These are phyloP conservation scores for Sporothrix brasiliensis DNA, from an alignment of 2,329 filamentous ascomycete species.

Conservation along the genomic window DNA sequence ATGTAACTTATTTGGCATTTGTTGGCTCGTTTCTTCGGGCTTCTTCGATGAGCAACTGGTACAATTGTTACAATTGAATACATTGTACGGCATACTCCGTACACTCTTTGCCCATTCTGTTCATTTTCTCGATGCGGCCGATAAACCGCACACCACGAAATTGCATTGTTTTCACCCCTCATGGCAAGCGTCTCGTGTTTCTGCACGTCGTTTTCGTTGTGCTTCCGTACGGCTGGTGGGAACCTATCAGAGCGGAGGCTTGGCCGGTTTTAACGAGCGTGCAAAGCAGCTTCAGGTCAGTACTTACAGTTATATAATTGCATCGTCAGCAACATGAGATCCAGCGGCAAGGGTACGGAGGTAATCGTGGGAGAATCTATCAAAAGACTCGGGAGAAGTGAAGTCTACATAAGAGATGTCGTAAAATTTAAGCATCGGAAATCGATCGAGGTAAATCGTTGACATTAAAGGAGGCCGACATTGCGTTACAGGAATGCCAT, in stretches of 20 bases:
- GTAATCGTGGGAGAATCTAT: background rate
- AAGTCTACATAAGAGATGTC: background rate
- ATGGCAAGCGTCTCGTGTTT: background rate
- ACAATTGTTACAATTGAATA: background rate
- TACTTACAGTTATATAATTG: background rate
- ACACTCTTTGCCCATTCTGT: background rate
- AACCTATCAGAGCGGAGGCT: slow-evolving; percentile 24
- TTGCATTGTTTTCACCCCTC: background rate
- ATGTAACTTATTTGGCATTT: background rate
- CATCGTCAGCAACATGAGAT: background rate
- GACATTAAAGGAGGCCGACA: slow-evolving; percentile 16
- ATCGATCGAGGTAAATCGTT: background rate
- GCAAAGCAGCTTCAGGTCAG: background rate
- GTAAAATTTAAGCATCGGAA: background rate
- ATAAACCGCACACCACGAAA: no score
- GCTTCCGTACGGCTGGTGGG: slow-evolving; percentile 4
- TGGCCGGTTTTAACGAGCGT: slow-evolving; percentile 11
- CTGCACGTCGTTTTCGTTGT: background rate
- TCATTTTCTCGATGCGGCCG: no score
- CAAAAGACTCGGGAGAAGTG: background rate
- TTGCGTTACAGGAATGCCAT: slow-evolving; percentile 23
- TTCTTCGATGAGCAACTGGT: background rate
- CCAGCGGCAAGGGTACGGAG: background rate
- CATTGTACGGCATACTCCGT: background rate
- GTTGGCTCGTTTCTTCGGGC: no score